These are phyloP conservation scores for Phytopythium chamaehyphon DNA, from an alignment of 352 stramenopile species.

Conservation along the genomic window DNA sequence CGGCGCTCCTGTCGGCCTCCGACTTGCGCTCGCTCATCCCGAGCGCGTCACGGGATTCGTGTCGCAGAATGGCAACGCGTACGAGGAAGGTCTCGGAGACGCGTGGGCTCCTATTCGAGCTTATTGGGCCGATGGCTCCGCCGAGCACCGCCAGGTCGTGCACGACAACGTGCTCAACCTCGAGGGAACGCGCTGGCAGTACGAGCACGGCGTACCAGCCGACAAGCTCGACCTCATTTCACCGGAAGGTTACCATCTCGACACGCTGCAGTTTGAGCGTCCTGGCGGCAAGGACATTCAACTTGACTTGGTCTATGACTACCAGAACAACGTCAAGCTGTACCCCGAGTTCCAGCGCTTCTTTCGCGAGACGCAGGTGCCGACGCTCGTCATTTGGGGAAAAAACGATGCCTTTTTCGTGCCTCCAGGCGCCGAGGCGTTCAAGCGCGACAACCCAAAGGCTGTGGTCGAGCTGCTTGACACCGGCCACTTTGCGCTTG, in stretches of 20 bases:
- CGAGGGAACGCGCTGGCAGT: constrained; percentile 3
- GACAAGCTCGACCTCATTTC: constrained; percentile 3
- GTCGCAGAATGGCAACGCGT: constrained; percentile 6
- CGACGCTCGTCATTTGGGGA: constrained; percentile 3
- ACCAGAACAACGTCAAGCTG: neutral
- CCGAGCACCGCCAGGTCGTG: constrained; percentile 1
- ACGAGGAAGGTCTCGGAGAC: constrained; percentile 2
- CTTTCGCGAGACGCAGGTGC: constrained; percentile 2
- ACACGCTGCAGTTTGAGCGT: constrained; percentile 5
- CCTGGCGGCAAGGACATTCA: constrained; percentile 4
- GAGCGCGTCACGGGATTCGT: neutral
- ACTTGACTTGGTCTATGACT: constrained; percentile 5
- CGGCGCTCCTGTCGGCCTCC: neutral
- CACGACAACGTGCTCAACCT: constrained; percentile 3
- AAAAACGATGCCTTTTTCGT: constrained; percentile 4
- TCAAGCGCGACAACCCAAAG: constrained; percentile 3
- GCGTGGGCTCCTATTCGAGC: constrained; percentile 1
- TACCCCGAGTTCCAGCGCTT: constrained; percentile 3
- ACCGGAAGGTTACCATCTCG: constrained; percentile 1
- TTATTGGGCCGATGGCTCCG: neutral
- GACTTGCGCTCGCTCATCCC: constrained; percentile 2
- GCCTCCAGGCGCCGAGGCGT: neutral
- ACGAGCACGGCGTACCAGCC: constrained; percentile 2
- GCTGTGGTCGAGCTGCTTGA: constrained; percentile 2
- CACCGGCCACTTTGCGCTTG: constrained; percentile 3